Percentiles rank a stretch among this genome's conserved stretches.
Conservation (phyloP, 139 green algal species). For the Closterium sp. region DNA sequence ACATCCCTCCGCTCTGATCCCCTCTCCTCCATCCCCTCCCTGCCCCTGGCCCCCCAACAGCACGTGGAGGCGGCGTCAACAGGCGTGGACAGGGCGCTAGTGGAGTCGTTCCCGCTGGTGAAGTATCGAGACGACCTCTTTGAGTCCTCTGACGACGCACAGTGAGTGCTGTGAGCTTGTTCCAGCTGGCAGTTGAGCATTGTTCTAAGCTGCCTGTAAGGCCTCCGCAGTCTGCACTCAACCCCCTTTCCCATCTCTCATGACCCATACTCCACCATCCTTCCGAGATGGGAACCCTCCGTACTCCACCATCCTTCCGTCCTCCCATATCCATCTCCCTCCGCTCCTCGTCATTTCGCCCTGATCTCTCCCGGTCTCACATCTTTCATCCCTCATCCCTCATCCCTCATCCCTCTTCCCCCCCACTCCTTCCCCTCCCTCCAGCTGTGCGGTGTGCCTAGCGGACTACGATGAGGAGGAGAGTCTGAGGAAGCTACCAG, state of each 20-base stretch:
- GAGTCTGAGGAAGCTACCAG: conserved; percentile 61
- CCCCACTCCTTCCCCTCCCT: not conserved
- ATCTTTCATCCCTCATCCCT: conserved; percentile 9
- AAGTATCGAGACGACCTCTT: not conserved
- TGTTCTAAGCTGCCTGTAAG: too few relatives aligned
- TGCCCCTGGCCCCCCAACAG: not conserved
- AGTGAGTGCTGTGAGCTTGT: not conserved
- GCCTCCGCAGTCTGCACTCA: too few relatives aligned
- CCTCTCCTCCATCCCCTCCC: not conserved
- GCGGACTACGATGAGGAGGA: conserved; percentile 71
- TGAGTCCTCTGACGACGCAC: not conserved
- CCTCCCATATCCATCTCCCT: too few relatives aligned
- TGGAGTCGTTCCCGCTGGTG: not conserved
- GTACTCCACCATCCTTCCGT: too few relatives aligned
- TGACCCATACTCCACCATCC: too few relatives aligned
- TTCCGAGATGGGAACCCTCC: too few relatives aligned
- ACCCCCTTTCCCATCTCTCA: too few relatives aligned
- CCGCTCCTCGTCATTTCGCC: too few relatives aligned
- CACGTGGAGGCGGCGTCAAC: not conserved
- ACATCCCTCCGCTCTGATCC: not conserved
- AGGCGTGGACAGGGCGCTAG: not conserved
- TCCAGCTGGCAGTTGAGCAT: too few relatives aligned
- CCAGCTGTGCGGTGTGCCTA: conserved; percentile 71
- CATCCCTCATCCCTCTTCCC: not conserved
- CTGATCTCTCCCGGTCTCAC: too few relatives aligned